Percentiles rank a stretch among this genome's conserved stretches.
phyloP scores from a whole-genome alignment of 163 green algal species.

The Chloroidium sp. region DNA sequence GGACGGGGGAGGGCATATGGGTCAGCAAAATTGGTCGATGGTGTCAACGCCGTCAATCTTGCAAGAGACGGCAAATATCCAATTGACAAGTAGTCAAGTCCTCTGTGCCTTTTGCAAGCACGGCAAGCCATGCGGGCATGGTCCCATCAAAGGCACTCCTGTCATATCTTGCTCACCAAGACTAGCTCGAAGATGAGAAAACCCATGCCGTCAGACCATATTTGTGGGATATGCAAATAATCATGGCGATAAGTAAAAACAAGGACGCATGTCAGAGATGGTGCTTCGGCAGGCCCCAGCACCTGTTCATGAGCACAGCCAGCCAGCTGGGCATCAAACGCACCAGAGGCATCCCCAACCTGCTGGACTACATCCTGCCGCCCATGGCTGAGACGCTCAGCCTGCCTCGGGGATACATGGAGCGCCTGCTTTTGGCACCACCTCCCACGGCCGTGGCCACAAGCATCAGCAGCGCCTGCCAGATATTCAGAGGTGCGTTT shows the following conservation, averaged over 20 bases:
- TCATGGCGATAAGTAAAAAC: background rate
- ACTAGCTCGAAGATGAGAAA: too few species aligned
- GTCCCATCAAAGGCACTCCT: too few species aligned
- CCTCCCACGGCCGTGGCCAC: slow-evolving; percentile 23
- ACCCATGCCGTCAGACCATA: too few species aligned
- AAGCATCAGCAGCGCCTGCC: slow-evolving; percentile 25
- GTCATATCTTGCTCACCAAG: too few species aligned
- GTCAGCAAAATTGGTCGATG: too few species aligned
- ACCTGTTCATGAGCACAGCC: slow-evolving; percentile 40
- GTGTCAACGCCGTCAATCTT: too few species aligned
- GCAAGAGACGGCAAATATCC: too few species aligned
- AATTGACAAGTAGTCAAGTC: background rate
- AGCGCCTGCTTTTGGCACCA: slow-evolving; percentile 37
- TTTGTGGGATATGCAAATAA: background rate
- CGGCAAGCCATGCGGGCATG: background rate
- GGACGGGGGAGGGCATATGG: too few species aligned
- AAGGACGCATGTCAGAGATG: background rate
- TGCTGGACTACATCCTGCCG: slow-evolving; percentile 34
- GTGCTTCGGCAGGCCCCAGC: slow-evolving; percentile 24
- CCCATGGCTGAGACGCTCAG: background rate
- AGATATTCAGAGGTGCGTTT: slow-evolving; percentile 16
- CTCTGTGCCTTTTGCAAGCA: background rate
- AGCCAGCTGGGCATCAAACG: slow-evolving; percentile 45
- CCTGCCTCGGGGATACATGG: slow-evolving; percentile 22
- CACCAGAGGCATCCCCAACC: slow-evolving; percentile 26